These are phyloP conservation scores for Leccinum subrobustum DNA, from an alignment of 1,284 basidiomycete species.

Conservation along the genomic window DNA sequence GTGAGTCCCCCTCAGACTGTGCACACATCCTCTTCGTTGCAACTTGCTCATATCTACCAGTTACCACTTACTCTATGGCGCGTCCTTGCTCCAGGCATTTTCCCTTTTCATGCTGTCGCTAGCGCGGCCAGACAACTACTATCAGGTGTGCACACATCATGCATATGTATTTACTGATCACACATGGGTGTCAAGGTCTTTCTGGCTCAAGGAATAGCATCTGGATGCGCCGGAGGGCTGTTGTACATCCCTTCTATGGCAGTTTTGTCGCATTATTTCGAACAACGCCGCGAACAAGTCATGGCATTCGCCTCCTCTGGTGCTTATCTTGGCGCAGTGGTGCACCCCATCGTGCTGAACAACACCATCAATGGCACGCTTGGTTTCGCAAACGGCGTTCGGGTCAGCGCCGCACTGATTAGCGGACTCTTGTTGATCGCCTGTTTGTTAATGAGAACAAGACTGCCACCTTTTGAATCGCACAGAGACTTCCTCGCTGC, in stretches of 20 bases:
- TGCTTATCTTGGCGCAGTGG: constrained; percentile 36
- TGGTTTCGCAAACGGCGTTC: constrained; percentile 34
- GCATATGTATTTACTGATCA: not conserved
- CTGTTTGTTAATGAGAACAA: constrained; percentile 33
- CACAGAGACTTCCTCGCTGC: constrained; percentile 19
- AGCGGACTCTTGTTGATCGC: constrained; percentile 30
- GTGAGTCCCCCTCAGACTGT: constrained; percentile 18
- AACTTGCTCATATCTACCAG: constrained; percentile 6
- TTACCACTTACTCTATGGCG: constrained; percentile 32
- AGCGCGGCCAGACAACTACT: constrained; percentile 31
- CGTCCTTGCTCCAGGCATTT: constrained; percentile 28
- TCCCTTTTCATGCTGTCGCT: constrained; percentile 42
- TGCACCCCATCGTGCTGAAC: constrained; percentile 43
- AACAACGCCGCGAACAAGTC: constrained; percentile 30
- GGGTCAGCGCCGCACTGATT: constrained; percentile 34
- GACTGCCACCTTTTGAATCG: constrained; percentile 19
- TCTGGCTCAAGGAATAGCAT: constrained; percentile 36
- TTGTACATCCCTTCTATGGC: constrained; percentile 36
- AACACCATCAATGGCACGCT: constrained; percentile 35
- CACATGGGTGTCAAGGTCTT: constrained; percentile 27
- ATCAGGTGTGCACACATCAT: constrained; percentile 28
- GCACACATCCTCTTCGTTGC: not conserved
- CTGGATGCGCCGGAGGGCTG: constrained; percentile 34
- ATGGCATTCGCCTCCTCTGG: constrained; percentile 38
- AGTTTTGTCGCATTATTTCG: constrained; percentile 39